Percentiles rank a stretch among this genome's conserved stretches.
phyloP scores from a whole-genome alignment of 2,329 filamentous ascomycete genomes.

The Myriosclerotinia duriaeana region DNA sequence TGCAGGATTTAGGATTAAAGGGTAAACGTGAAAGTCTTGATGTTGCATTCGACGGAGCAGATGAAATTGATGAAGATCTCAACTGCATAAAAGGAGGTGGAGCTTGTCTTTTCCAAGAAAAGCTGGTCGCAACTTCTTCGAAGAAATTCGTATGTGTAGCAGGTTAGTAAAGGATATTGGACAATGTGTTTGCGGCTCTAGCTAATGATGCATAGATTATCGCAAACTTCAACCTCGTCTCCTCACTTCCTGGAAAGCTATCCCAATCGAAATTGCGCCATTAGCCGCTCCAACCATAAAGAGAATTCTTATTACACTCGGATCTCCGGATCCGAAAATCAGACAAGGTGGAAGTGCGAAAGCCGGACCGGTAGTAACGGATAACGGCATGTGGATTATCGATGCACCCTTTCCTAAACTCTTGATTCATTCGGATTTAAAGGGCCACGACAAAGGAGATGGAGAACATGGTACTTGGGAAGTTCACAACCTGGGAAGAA shows the following conservation, averaged over 20 bases:
- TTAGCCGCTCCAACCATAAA: constrained; percentile 78
- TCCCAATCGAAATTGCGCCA: constrained; percentile 92
- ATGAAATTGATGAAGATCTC: constrained; percentile 91
- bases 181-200: not conserved
- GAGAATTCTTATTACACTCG: constrained; percentile 67
- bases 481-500: constrained; percentile 68
- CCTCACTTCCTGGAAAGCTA: constrained; percentile 72
- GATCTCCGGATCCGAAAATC: constrained; percentile 68
- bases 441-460: constrained; percentile 48
- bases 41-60: constrained; percentile 92
- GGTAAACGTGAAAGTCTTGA: constrained; percentile 61
- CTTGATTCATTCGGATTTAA: constrained; percentile 57
- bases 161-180: constrained; percentile 50
- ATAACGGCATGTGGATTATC: constrained; percentile 86
- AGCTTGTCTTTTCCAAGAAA: constrained; percentile 97
- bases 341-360: constrained; percentile 73
- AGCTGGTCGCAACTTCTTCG: constrained; percentile 82
- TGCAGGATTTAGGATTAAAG: constrained; percentile 40
- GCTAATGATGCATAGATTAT: constrained; percentile 61
- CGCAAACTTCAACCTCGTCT: constrained; percentile 82
- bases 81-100: constrained; percentile 98
- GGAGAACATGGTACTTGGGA: constrained; percentile 73
- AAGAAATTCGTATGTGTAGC: constrained; percentile 87
- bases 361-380: constrained; percentile 79
- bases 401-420: constrained; percentile 85